phyloP scores from a whole-genome alignment of 106 monocot genomes.

The Acorus gramineus region DNA sequence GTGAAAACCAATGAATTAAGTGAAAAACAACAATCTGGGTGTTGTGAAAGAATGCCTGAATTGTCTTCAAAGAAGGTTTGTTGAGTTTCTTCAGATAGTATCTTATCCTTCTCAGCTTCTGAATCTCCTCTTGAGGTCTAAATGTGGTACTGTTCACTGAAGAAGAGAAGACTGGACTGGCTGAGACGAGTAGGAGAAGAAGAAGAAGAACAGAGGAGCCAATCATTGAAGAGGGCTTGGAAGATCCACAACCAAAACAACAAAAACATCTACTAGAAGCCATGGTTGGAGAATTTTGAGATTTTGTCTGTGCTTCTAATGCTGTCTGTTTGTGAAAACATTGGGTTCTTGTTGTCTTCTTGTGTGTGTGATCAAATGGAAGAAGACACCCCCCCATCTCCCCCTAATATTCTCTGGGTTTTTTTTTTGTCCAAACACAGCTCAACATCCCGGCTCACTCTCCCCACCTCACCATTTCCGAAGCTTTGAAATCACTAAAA shows the following conservation, averaged over 20 bases:
- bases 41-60: conserved; percentile 40
- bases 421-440: conserved; percentile 9
- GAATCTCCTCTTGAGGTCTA: conserved; percentile 32
- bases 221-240: conserved; percentile 13
- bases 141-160: conserved; percentile 25
- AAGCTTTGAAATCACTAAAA: neutral
- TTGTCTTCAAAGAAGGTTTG: conserved; percentile 65
- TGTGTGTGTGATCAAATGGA: neutral
- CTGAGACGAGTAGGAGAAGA: conserved; percentile 19
- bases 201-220: conserved; percentile 30
- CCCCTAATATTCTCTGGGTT: no score
- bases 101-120: conserved; percentile 39
- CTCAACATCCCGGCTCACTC: no score
- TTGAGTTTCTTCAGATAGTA: conserved; percentile 52
- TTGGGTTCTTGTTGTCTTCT: conserved; percentile 27
- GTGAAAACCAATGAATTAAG: neutral
- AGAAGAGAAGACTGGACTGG: conserved; percentile 4
- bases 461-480: neutral
- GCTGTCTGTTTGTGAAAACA: conserved; percentile 49
- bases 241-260: neutral
- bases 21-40: neutral
- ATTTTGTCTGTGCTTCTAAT: conserved; percentile 29
- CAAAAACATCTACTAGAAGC: conserved; percentile 18
- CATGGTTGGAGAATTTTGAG: conserved; percentile 30
- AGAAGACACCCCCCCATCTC: no score